Evolutionary conservation across 2,329 filamentous ascomycete species (phyloP).

Genomic region (Colletotrichum godetiae): DNA sequence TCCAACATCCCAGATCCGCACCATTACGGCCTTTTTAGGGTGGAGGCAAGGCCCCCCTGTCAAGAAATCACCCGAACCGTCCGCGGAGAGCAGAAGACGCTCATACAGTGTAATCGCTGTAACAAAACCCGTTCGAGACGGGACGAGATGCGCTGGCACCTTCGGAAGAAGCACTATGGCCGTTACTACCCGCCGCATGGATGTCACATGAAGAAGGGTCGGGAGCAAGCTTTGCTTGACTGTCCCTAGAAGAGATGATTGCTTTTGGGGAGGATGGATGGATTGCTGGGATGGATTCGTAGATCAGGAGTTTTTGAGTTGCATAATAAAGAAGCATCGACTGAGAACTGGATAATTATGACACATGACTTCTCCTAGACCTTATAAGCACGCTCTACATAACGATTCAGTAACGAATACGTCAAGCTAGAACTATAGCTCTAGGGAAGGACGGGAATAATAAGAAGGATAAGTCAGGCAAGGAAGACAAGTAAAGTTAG

Average conservation of each 20-base stretch:
- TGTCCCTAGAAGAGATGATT: neutral
- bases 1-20: rapidly evolving
- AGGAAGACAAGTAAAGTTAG: too few relatives aligned
- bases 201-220: neutral
- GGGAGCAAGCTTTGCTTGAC: neutral
- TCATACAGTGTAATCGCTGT: neutral
- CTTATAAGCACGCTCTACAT: too few relatives aligned
- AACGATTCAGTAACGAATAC: too few relatives aligned
- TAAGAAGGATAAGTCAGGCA: too few relatives aligned
- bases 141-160: neutral
- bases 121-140: neutral
- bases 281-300: too few relatives aligned
- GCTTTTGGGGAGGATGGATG: too few relatives aligned
- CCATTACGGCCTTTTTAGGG: neutral
- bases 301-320: too few relatives aligned
- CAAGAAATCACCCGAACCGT: neutral
- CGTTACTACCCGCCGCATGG: neutral
- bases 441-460: too few relatives aligned
- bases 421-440: too few relatives aligned
- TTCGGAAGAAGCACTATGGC: neutral
- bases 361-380: too few relatives aligned
- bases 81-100: neutral
- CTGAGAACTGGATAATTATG: too few relatives aligned
- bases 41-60: neutral
- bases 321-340: too few relatives aligned